These are phyloP conservation scores for Candida cerambycidarum DNA, from an alignment of 805 yeast genomes.

Conservation along the genomic window DNA sequence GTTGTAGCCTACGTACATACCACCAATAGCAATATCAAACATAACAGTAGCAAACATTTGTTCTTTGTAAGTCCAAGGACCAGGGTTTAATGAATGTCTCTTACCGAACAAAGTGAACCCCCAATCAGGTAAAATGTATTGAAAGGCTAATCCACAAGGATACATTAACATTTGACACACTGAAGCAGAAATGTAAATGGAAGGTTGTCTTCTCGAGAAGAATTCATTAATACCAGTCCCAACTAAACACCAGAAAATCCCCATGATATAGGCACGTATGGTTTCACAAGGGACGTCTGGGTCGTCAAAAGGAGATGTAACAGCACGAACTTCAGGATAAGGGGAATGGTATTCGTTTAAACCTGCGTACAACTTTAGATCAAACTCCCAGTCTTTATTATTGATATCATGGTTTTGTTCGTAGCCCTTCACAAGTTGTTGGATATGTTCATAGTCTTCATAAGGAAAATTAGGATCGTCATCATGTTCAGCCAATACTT, in stretches of 20 bases:
- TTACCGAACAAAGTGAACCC: constrained; percentile 12
- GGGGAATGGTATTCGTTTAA: constrained; percentile 47
- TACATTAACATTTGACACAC: constrained; percentile 45
- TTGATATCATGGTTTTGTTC: background rate
- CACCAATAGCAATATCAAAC: constrained; percentile 31
- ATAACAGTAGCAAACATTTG: constrained; percentile 60
- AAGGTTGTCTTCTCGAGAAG: constrained; percentile 52
- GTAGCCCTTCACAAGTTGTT: constrained; percentile 9
- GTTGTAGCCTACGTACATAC: constrained; percentile 29
- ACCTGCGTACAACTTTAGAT: constrained; percentile 40
- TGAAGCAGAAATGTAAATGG: constrained; percentile 40
- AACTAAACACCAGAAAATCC: constrained; percentile 47
- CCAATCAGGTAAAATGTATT: constrained; percentile 41
- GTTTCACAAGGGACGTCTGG: constrained; percentile 48
- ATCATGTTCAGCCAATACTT: constrained; percentile 21
- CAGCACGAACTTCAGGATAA: constrained; percentile 63
- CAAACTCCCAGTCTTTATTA: constrained; percentile 38
- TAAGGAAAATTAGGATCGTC: constrained; percentile 34
- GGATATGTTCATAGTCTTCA: constrained; percentile 31
- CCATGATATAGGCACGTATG: constrained; percentile 52
- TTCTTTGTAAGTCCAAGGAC: constrained; percentile 56
- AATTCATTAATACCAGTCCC: constrained; percentile 56
- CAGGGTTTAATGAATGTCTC: constrained; percentile 27
- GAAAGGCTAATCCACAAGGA: constrained; percentile 40
- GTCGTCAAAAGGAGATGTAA: constrained; percentile 56